Evolutionary conservation across 306 rosid genomes (phyloP).

Genomic region (Coriaria nepalensis): DNA sequence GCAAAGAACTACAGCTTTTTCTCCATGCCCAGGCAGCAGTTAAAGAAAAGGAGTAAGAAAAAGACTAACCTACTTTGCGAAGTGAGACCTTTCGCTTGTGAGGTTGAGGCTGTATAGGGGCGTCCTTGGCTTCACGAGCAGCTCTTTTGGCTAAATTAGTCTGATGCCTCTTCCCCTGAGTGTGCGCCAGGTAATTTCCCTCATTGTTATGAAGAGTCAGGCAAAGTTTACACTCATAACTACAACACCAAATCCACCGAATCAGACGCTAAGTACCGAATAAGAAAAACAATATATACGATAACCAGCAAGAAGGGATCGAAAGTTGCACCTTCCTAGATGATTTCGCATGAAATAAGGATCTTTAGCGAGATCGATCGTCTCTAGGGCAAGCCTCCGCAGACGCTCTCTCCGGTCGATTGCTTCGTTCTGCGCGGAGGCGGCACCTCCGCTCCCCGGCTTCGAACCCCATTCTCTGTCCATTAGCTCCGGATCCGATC

Average conservation of each 20-base stretch:
- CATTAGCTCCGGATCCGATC: conserved; percentile 17
- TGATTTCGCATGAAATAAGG: conserved; percentile 98
- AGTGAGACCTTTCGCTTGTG: conserved; percentile 77
- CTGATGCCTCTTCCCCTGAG: conserved; percentile 93
- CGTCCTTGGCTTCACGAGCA: conserved; percentile 92
- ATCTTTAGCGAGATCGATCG: conserved; percentile 90
- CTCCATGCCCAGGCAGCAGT: background rate
- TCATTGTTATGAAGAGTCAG: conserved; percentile 89
- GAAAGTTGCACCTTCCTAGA: conserved; percentile 43
- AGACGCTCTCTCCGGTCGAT: conserved; percentile 95
- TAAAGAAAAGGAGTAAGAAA: background rate
- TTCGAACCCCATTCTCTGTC: conserved; percentile 99
- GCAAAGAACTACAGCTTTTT: too few relatives aligned
- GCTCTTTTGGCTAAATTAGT: conserved; percentile 89
- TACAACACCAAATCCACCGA: conserved; percentile 11
- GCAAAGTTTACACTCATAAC: conserved; percentile 92
- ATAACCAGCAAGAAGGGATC: background rate
- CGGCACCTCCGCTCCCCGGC: conserved; percentile 98
- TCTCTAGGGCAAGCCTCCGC: conserved; percentile 82
- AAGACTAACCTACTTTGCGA: conserved; percentile 48
- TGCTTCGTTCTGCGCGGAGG: conserved; percentile 94
- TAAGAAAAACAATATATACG: background rate
- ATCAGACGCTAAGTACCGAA: background rate
- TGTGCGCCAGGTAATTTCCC: conserved; percentile 94
- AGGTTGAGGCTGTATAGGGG: conserved; percentile 95